Conservation (phyloP, 352 stramenopile genomes). For the Globisporangium nagaii region DNA sequence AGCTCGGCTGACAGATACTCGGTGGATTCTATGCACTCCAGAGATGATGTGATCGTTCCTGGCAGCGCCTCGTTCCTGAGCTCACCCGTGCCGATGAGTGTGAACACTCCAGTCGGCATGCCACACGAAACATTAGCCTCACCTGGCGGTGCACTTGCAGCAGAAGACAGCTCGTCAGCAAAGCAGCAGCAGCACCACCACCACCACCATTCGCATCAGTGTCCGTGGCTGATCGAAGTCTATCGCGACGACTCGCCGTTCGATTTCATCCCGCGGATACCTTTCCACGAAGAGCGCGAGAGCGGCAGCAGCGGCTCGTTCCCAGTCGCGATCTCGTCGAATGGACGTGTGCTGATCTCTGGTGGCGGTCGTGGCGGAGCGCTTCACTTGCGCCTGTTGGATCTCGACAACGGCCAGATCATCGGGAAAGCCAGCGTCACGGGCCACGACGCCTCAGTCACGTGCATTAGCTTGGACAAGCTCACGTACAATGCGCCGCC, state of each 20-base stretch:
- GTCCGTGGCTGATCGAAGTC: slow-evolving; percentile 68
- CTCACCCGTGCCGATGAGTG: neutral
- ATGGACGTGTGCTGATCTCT: slow-evolving; percentile 67
- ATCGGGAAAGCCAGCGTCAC: slow-evolving; percentile 78
- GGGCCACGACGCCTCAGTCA: slow-evolving; percentile 61
- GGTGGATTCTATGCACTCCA: neutral
- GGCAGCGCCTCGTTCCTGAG: neutral
- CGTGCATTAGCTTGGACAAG: slow-evolving; percentile 65
- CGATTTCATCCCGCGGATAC: slow-evolving; percentile 74
- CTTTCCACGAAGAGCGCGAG: slow-evolving; percentile 52
- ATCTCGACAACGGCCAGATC: slow-evolving; percentile 79
- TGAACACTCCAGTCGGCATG: neutral
- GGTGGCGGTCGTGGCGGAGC: slow-evolving; percentile 69
- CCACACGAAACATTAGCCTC: neutral
- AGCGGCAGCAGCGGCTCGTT: slow-evolving; percentile 23
- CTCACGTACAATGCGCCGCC: slow-evolving; percentile 35
- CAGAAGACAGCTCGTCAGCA: neutral
- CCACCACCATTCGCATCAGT: slow-evolving; percentile 14
- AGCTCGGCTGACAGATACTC: neutral
- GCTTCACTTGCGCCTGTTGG: slow-evolving; percentile 68
- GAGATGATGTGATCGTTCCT: neutral
- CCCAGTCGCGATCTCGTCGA: slow-evolving; percentile 58
- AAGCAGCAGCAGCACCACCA: neutral
- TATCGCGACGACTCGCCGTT: slow-evolving; percentile 69
- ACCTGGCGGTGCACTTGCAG: neutral